Evolutionary conservation across 306 rosid genomes (phyloP), one percentile per base, ranked within the genome.

Genomic region (Abrus pulchellus): DNA sequence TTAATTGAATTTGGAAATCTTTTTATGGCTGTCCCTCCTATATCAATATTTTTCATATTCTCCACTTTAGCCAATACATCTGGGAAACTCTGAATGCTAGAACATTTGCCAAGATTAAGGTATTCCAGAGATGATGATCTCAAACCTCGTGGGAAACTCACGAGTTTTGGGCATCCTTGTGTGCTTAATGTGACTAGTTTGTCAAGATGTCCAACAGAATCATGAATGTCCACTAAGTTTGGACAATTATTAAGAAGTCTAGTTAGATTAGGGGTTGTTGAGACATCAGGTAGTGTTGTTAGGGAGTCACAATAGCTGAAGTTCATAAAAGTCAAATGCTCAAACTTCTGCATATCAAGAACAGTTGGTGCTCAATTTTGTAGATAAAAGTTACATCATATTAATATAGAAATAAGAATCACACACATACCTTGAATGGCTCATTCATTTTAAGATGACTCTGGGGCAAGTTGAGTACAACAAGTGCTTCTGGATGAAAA

Each of bases 401-500:
- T 43, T 43, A 52, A 10, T 41, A 6, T 36, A 49, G 3, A 38
- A 33, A 45, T 4, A 48, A 29, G n/a, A 27, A 52, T 64, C 29
- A 62, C 6, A 30, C 12, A 80, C 69, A 44, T 70, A 60, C 80
- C 84, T 78, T 67, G 32, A 82, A 20, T 66, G 74, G 82, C 1
- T 68, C 53, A 4, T 74, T 49, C 45, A 57, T 14, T 65, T 40
- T 6, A 8, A 85, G 68, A 59, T 41, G 38, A 66, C 89, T 81
- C 20, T 56, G 2, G 2, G 73, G 83, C 80, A 88, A 36, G 7
- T 20, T 32, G 62, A 88, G 79, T 1, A 9, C 79, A 62, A 47
- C 74, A 65, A 86, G 88, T 20, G 82, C 47, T 61, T 33, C 40
- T 4, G 87, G 85, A 70, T 59, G 43, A 76, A 88, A 82, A 68